A percentile compares a stretch with the other conserved stretches of the same genome.
phyloP scores from a whole-genome alignment of 2,329 filamentous ascomycete species.

The Sporothrix schenckii region DNA sequence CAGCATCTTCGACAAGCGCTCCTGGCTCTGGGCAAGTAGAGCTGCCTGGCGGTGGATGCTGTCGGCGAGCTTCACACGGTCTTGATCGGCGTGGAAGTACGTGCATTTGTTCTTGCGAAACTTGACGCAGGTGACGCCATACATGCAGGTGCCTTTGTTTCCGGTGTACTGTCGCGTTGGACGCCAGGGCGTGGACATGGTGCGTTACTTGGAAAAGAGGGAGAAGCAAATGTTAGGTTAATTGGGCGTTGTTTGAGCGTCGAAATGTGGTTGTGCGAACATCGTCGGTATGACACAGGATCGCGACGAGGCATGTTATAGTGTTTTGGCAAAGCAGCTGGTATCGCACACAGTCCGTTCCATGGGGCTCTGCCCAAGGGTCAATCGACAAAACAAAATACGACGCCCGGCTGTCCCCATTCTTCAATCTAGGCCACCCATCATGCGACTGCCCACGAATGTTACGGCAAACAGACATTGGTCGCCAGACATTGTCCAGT shows the following conservation, averaged over 20 bases:
- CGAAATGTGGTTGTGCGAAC: no score
- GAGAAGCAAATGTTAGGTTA: background rate
- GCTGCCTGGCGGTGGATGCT: no score
- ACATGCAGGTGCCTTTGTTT: background rate
- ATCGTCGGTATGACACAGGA: no score
- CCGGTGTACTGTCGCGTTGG: background rate
- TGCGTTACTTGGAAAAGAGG: no score
- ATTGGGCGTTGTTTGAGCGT: background rate
- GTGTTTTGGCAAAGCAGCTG: no score
- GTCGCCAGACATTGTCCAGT: background rate
- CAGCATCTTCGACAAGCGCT: background rate
- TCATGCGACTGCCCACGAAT: background rate
- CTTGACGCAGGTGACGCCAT: background rate
- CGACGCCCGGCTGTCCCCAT: background rate
- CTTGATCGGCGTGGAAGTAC: background rate
- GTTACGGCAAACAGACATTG: background rate
- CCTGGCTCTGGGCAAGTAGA: no score
- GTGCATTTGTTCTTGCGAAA: background rate
- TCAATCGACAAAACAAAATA: no score
- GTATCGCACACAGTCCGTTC: no score
- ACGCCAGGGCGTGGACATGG: background rate
- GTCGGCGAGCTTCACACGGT: background rate
- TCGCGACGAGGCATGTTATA: no score
- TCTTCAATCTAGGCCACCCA: background rate
- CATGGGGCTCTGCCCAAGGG: no score